Percentiles rank a stretch among this genome's conserved stretches.
Evolutionary conservation across 2,329 filamentous ascomycete species (phyloP).

Genomic region (Lasiodiplodia gonubiensis): DNA sequence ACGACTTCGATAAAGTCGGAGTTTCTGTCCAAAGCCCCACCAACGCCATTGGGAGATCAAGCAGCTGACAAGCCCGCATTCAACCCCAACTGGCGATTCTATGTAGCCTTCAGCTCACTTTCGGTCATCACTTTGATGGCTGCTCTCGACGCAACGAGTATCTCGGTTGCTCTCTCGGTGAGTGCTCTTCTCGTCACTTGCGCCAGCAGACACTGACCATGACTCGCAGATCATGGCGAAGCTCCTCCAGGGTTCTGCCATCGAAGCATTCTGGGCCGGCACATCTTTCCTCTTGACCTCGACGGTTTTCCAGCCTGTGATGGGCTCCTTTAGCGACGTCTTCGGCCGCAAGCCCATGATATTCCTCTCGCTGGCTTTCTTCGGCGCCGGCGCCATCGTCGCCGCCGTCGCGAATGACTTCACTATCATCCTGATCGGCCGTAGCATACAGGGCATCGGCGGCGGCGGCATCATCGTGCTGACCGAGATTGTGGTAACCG

Average conservation of each 20-base stretch:
- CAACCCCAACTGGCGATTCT: conserved; percentile 28
- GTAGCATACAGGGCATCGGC: conserved; percentile 49
- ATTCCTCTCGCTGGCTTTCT: conserved; percentile 43
- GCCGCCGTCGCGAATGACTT: conserved; percentile 47
- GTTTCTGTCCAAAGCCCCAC: not conserved
- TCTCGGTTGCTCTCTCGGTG: conserved; percentile 64
- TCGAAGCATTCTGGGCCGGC: conserved; percentile 52
- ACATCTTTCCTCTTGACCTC: conserved; percentile 48
- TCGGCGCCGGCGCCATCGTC: conserved; percentile 45
- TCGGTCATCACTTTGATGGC: conserved; percentile 65
- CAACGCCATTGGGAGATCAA: not conserved
- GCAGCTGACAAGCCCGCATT: not conserved
- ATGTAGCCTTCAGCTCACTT: conserved; percentile 56
- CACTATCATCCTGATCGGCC: conserved; percentile 45
- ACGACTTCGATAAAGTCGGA: not conserved
- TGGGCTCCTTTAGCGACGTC: conserved; percentile 48
- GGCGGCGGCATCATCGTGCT: conserved; percentile 51
- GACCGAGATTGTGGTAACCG: conserved; percentile 53
- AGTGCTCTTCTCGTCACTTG: conserved; percentile 18
- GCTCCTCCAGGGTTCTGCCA: conserved; percentile 43
- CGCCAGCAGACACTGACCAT: conserved; percentile 18
- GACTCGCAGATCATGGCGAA: conserved; percentile 44
- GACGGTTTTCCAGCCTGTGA: conserved; percentile 49
- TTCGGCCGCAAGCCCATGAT: conserved; percentile 50
- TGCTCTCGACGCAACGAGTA: conserved; percentile 68